Evolutionary conservation across 768 basidiomycete genomes (phyloP).

Genomic region (Podaxis carcinomalis): DNA sequence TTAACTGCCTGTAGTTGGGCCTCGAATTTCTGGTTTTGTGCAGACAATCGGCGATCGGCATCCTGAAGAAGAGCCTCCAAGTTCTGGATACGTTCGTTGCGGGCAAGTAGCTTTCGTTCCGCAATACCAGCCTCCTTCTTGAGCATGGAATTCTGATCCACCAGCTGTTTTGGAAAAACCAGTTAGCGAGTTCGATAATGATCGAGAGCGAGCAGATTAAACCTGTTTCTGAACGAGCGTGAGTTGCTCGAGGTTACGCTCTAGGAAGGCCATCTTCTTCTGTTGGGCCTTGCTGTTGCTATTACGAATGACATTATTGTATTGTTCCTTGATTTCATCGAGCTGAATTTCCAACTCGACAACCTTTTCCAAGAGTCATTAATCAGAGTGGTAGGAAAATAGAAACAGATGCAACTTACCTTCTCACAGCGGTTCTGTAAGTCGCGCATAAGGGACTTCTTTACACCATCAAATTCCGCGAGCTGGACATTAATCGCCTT

Average conservation of each 20-base stretch:
- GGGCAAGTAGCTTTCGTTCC: slow-evolving; percentile 91
- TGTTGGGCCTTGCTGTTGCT: slow-evolving; percentile 98
- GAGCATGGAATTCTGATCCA: slow-evolving; percentile 94
- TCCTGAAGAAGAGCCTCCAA: slow-evolving; percentile 90
- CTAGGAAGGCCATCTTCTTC: slow-evolving; percentile 99
- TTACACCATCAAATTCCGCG: slow-evolving; percentile 97
- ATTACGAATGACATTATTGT: slow-evolving; percentile 96
- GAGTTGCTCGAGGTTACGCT: slow-evolving; percentile 93
- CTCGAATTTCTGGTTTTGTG: slow-evolving; percentile 96
- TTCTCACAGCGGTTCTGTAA: slow-evolving; percentile 99
- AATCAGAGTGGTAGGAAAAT: not conserved
- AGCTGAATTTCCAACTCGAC: slow-evolving; percentile 98
- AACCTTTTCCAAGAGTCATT: slow-evolving; percentile 51
- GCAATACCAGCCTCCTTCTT: slow-evolving; percentile 98
- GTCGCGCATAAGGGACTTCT: slow-evolving; percentile 98
- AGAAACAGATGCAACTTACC: slow-evolving; percentile 38
- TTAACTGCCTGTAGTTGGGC: slow-evolving; percentile 87
- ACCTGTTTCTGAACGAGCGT: slow-evolving; percentile 98
- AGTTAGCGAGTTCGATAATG: slow-evolving; percentile 12
- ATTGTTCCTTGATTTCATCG: slow-evolving; percentile 98
- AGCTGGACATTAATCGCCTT: slow-evolving; percentile 98
- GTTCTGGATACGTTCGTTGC: slow-evolving; percentile 97
- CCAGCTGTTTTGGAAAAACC: slow-evolving; percentile 55
- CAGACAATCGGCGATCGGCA: slow-evolving; percentile 86
- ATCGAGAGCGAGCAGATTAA: slow-evolving; percentile 15